Percentiles rank a stretch among this genome's conserved stretches.
These are phyloP conservation scores for Truncatella angustata DNA, from an alignment of 2,329 filamentous ascomycete genomes.

Conservation along the genomic window DNA sequence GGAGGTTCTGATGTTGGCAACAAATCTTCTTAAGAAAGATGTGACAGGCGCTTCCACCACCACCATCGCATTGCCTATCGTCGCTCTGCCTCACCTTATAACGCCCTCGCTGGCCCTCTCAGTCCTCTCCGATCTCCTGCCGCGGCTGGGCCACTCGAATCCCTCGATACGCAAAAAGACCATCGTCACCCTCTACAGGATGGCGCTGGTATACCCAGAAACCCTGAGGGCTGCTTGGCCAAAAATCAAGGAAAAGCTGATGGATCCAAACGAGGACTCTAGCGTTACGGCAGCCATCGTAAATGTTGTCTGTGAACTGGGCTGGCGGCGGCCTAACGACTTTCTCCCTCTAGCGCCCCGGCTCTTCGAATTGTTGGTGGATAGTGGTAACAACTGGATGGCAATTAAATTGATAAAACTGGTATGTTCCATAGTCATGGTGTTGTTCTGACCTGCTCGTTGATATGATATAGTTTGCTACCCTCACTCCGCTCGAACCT, in stretches of 20 bases:
- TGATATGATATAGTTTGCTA: constrained; percentile 70
- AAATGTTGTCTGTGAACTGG: constrained; percentile 94
- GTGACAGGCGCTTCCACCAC: constrained; percentile 69
- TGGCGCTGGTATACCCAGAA: constrained; percentile 95
- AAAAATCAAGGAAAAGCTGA: constrained; percentile 90
- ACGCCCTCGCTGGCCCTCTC: constrained; percentile 90
- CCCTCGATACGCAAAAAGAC: constrained; percentile 91
- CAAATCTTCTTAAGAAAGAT: constrained; percentile 96
- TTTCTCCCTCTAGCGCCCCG: constrained; percentile 89
- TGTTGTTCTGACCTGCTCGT: constrained; percentile 13
- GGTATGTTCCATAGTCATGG: constrained; percentile 43
- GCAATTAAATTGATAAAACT: constrained; percentile 98
- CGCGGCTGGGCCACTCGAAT: constrained; percentile 82
- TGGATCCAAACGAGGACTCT: constrained; percentile 85
- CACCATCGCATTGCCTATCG: constrained; percentile 81
- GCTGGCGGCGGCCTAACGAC: constrained; percentile 90
- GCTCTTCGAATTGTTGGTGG: constrained; percentile 87
- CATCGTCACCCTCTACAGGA: constrained; percentile 87
- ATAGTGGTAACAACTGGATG: constrained; percentile 98
- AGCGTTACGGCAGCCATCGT: constrained; percentile 95
- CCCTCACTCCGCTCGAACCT: constrained; percentile 87
- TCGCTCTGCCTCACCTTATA: constrained; percentile 90
- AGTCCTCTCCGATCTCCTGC: constrained; percentile 80
- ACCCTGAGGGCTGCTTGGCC: constrained; percentile 91
- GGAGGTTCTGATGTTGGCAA: constrained; percentile 95